phyloP scores from a whole-genome alignment of 1,139 yeast species.

The Diutina rugosa region DNA sequence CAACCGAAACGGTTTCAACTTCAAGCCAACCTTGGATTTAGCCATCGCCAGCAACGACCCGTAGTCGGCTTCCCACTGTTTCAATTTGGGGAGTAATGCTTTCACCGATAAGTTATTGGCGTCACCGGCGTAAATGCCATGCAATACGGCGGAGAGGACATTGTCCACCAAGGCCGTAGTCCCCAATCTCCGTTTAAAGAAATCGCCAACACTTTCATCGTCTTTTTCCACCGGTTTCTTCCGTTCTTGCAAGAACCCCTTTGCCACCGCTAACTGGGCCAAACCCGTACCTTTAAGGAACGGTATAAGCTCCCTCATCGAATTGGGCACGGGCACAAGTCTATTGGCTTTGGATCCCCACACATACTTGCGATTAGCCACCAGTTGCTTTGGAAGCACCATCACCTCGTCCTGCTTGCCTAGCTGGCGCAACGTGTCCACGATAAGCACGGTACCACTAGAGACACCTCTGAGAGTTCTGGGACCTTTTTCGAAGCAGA shows the following conservation, averaged over 20 bases:
- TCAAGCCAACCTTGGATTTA: not conserved
- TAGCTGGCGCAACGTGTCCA: conserved; percentile 41
- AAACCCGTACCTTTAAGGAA: conserved; percentile 25
- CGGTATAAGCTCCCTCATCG: not conserved
- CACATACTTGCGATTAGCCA: conserved; percentile 52
- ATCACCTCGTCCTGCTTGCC: conserved; percentile 28
- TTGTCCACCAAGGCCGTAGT: conserved; percentile 40
- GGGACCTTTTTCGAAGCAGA: conserved; percentile 59
- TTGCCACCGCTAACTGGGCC: conserved; percentile 16
- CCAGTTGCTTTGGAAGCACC: conserved; percentile 34
- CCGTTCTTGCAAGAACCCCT: conserved; percentile 28
- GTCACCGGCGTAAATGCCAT: conserved; percentile 92
- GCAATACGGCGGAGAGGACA: conserved; percentile 67
- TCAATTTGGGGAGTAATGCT: conserved; percentile 40
- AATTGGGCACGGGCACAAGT: not conserved
- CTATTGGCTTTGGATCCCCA: conserved; percentile 20
- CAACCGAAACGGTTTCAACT: not conserved
- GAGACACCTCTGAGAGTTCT: conserved; percentile 62
- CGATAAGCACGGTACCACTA: conserved; percentile 46
- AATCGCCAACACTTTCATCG: conserved; percentile 66
- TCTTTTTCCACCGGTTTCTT: conserved; percentile 5
- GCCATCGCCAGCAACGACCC: conserved; percentile 40
- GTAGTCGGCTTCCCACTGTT: conserved; percentile 40
- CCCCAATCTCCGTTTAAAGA: conserved; percentile 62
- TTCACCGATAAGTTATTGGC: conserved; percentile 50